Evolutionary conservation across 345 rosid genomes (phyloP), one percentile per base, ranked within the genome.

Genomic region (Kandelia obovata): DNA sequence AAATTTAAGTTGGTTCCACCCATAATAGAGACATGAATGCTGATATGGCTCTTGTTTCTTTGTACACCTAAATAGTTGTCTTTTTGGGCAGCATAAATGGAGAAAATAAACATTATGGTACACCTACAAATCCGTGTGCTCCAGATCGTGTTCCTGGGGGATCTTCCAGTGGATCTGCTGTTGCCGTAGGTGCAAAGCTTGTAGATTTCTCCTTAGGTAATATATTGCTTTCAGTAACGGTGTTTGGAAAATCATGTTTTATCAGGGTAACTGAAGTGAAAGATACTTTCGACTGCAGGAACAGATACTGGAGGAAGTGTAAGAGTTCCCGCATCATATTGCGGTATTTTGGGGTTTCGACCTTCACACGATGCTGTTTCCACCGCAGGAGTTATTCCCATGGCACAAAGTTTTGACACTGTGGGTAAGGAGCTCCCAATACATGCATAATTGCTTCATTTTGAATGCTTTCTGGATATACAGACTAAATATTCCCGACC

Each of bases 161-260:
- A 75, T 94, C 98, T 60, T 94, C 97, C 5, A 94, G 97, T 79
- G 98, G 98, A 52, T 94, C 97, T 66, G 97, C 97, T n/a, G 98
- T 89, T 64, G 90, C 95, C 39, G 98, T 91, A 35, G 89, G 80
- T 11, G 98, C 98, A 64, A 82, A 13, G 76, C 87, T 91, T 61
- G 95, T 80, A 13, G 98, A 94, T 78, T 94, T 94, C 81, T 83
- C 98, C 63, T 65, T 93, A 6, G 98, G 98, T 89, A 66, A 66
- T 80, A 75, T 57, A 32, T 66, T 77, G 39, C 63, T 15, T 6
- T 64, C 47, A 58, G n/a, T 35, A 46, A 59, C 7, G 28, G 10
- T 56, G 53, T 30, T 62, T 31, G 8, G 25, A 61, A 39, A 51
- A 58, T 62, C 20, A 62, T 58, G 59, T 5, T 30, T 53, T 63